A percentile compares a stretch with the other conserved stretches of the same genome.
These are phyloP conservation scores for Durotheca rogersii DNA, from an alignment of 495 filamentous ascomycete genomes.

Conservation along the genomic window DNA sequence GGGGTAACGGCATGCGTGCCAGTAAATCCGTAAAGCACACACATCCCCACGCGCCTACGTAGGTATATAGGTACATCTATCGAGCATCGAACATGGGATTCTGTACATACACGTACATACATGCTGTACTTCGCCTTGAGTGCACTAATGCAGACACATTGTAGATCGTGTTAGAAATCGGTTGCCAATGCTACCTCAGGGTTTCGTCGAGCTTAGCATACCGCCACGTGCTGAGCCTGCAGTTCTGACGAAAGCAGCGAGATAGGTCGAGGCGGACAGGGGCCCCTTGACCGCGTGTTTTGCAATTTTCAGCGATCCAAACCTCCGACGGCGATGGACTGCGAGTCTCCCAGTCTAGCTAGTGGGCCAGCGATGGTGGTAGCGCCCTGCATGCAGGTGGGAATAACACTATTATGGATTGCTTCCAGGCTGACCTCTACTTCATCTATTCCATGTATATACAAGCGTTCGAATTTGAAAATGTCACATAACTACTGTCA, in stretches of 20 bases:
- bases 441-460: not conserved
- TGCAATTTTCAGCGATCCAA: constrained; percentile 27
- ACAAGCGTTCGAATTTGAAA: constrained; percentile 8
- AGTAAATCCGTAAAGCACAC: constrained; percentile 2
- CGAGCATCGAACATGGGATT: not conserved
- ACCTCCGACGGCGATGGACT: constrained; percentile 14
- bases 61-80: not conserved
- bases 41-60: not conserved
- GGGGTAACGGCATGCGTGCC: too few relatives aligned
- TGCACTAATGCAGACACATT: too few relatives aligned
- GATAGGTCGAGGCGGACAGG: constrained; percentile 25
- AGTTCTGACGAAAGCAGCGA: constrained; percentile 31
- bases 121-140: too few relatives aligned
- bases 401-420: constrained; percentile 4
- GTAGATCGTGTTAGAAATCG: constrained; percentile 1
- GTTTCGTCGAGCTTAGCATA: constrained; percentile 28
- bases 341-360: constrained; percentile 13
- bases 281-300: constrained; percentile 26
- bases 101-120: not conserved
- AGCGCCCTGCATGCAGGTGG: constrained; percentile 18
- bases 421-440: constrained; percentile 1
- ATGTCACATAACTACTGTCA: constrained; percentile 4
- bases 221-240: constrained; percentile 34
- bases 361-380: constrained; percentile 15
- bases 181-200: constrained; percentile 15